A percentile compares a stretch with the other conserved stretches of the same genome.
phyloP scores from a whole-genome alignment of 164 flowering plant species.

The Nymphaea thermarum region DNA sequence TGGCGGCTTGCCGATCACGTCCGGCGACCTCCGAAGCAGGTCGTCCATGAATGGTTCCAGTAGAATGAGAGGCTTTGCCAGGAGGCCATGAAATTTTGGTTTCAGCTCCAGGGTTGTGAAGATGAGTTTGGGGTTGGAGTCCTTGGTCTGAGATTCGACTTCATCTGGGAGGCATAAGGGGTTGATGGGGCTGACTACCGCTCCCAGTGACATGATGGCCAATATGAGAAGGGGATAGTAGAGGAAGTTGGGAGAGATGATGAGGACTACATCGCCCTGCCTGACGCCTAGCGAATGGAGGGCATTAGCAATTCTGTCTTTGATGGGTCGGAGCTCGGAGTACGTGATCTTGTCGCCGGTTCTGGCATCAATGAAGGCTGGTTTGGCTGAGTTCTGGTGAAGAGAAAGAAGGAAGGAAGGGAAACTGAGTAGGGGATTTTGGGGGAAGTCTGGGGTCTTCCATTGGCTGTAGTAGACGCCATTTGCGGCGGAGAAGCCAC shows the following conservation, averaged over 20 bases:
- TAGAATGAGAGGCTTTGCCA: slow-evolving; percentile 2
- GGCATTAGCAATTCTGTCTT: not conserved
- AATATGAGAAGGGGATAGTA: slow-evolving; percentile 15
- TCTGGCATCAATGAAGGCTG: slow-evolving; percentile 16
- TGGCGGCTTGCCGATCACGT: not conserved
- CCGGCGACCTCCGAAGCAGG: not conserved
- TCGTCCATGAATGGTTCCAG: slow-evolving; percentile 6
- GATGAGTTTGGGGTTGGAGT: slow-evolving; percentile 13
- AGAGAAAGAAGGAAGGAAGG: slow-evolving; percentile 16
- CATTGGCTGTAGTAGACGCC: slow-evolving; percentile 22
- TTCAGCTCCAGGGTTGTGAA: slow-evolving; percentile 10
- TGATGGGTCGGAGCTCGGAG: slow-evolving; percentile 10
- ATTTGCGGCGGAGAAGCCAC: slow-evolving; percentile 16
- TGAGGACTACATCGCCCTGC: slow-evolving; percentile 19
- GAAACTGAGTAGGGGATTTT: slow-evolving; percentile 9
- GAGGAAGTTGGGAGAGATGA: slow-evolving; percentile 16
- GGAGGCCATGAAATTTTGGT: slow-evolving; percentile 14
- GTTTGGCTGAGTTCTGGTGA: slow-evolving; percentile 8
- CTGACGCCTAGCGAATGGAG: slow-evolving; percentile 10
- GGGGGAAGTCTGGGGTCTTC: slow-evolving; percentile 13
- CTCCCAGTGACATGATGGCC: slow-evolving; percentile 17
- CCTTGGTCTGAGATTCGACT: slow-evolving; percentile 12
- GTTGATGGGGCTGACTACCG: slow-evolving; percentile 18
- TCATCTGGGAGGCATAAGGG: slow-evolving; percentile 14
- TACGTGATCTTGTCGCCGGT: slow-evolving; percentile 12